Conservation (phyloP, 2,329 filamentous ascomycete genomes). For the Gaeumannomyces sp. region DNA sequence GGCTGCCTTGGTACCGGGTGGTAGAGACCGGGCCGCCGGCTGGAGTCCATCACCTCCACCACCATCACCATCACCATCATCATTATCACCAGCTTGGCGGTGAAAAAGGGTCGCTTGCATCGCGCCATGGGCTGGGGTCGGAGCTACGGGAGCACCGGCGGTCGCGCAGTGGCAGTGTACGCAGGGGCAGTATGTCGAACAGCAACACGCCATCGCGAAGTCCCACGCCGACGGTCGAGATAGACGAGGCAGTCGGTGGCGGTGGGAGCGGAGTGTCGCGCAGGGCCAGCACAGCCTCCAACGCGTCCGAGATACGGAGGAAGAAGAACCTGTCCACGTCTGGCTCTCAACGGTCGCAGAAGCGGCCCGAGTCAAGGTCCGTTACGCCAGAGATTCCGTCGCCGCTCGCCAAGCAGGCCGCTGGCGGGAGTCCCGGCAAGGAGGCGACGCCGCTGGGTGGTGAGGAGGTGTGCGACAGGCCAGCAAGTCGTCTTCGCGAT, state of each 20-base stretch:
- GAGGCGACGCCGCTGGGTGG: neutral
- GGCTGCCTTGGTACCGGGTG: constrained; percentile 62
- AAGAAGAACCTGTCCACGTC: constrained; percentile 40
- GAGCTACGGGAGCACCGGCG: constrained; percentile 41
- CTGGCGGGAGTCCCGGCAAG: constrained; percentile 16
- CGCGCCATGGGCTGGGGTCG: constrained; percentile 30
- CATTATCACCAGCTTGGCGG: neutral
- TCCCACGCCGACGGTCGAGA: constrained; percentile 42
- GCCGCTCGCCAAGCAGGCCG: constrained; percentile 44
- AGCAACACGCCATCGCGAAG: constrained; percentile 40
- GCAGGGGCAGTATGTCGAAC: constrained; percentile 41
- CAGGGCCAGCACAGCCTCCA: constrained; percentile 41
- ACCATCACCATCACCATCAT: constrained; percentile 21
- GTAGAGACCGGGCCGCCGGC: constrained; percentile 13
- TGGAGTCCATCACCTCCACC: constrained; percentile 11
- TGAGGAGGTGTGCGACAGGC: constrained; percentile 3
- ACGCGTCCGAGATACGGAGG: constrained; percentile 42
- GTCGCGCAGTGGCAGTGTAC: constrained; percentile 45
- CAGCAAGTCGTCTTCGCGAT: constrained; percentile 1
- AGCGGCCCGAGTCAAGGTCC: constrained; percentile 44
- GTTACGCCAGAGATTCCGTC: constrained; percentile 50
- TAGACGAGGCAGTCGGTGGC: constrained; percentile 26
- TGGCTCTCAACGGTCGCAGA: constrained; percentile 24
- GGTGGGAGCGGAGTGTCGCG: constrained; percentile 29
- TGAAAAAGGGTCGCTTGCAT: constrained; percentile 33